These are phyloP conservation scores for Metschnikowia henanensis DNA, from an alignment of 805 yeast species.

Conservation along the genomic window DNA sequence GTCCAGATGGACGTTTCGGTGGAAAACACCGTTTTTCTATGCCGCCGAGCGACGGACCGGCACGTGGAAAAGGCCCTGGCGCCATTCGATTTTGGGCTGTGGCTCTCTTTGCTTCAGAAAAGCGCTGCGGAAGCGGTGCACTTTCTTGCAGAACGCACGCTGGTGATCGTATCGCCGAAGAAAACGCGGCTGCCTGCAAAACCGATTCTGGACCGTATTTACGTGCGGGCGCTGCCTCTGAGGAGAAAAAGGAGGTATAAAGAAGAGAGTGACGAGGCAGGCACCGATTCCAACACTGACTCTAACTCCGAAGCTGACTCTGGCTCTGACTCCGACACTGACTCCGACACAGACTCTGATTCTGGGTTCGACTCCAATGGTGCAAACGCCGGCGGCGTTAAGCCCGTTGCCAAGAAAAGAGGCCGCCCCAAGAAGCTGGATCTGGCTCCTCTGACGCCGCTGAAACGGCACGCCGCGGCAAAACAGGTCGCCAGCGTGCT, in stretches of 20 bases:
- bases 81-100: conserved; percentile 39
- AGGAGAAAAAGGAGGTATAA: too few species aligned
- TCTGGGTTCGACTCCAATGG: neutral
- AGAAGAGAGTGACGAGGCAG: neutral
- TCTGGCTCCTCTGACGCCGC: conserved; percentile 7
- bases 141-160: conserved; percentile 14
- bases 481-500: conserved; percentile 20
- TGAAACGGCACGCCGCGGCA: conserved; percentile 7
- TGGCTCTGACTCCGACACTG: neutral
- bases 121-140: conserved; percentile 11
- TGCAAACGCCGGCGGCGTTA: too few species aligned
- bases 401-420: conserved; percentile 1
- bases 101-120: conserved; percentile 21
- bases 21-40: conserved; percentile 32
- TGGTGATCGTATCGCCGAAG: conserved; percentile 19
- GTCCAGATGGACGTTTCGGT: conserved; percentile 35
- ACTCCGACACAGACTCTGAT: neutral
- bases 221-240: too few species aligned
- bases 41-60: conserved; percentile 44
- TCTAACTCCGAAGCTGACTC: neutral
- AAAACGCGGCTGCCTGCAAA: conserved; percentile 5
- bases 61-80: conserved; percentile 34
- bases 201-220: conserved; percentile 2
- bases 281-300: neutral
- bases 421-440: conserved; percentile 4